phyloP scores from a whole-genome alignment of 352 stramenopile genomes.

The Globisporangium emineosum region DNA sequence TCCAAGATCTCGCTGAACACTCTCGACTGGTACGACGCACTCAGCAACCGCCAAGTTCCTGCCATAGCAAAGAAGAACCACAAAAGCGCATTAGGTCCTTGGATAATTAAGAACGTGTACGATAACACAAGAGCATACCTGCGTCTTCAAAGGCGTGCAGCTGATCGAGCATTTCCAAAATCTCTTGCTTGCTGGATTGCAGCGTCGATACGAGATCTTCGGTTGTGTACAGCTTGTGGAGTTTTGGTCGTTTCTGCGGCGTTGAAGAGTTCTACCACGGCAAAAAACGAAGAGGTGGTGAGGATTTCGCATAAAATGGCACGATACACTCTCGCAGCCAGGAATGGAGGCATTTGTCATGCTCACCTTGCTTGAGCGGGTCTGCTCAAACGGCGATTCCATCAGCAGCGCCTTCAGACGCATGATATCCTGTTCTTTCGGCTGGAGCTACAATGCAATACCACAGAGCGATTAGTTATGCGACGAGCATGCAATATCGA shows the following conservation, averaged over 20 bases:
- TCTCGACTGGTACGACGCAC: conserved; percentile 44
- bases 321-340: not conserved
- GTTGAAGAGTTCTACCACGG: not conserved
- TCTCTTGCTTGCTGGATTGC: conserved; percentile 63
- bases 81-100: not conserved
- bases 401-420: conserved; percentile 63
- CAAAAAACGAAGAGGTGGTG: not conserved
- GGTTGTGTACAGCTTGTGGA: conserved; percentile 56
- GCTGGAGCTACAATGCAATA: conserved; percentile 44
- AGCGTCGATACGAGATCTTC: conserved; percentile 54
- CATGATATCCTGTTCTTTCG: conserved; percentile 51
- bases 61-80: not conserved
- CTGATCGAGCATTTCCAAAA: conserved; percentile 53
- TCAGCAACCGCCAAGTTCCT: conserved; percentile 62
- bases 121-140: conserved; percentile 18
- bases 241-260: conserved; percentile 43
- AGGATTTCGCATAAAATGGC: not conserved
- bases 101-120: not conserved
- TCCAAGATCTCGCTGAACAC: conserved; percentile 80
- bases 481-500: not conserved
- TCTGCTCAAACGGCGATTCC: conserved; percentile 55
- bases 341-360: not conserved
- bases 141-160: conserved; percentile 72
- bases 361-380: conserved; percentile 16
- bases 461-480: not conserved